Percentiles rank a stretch among this genome's conserved stretches.
These are phyloP conservation scores for Phytophthora megakarya DNA, from an alignment of 352 stramenopile species.

Conservation along the genomic window DNA sequence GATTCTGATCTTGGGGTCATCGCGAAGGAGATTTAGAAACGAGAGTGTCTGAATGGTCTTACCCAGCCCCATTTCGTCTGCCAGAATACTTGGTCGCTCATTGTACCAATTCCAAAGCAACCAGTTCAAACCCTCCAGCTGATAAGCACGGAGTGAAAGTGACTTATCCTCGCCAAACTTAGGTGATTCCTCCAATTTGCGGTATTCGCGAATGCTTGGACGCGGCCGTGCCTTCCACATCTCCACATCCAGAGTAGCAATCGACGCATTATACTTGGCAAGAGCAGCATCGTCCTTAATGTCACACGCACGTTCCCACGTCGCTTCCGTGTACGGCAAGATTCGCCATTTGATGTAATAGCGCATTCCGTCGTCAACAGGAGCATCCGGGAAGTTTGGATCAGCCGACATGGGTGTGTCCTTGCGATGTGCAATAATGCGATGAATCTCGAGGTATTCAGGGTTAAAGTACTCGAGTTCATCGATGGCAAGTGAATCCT, in stretches of 20 bases:
- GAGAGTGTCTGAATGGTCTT: conserved; percentile 93
- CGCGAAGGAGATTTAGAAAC: conserved; percentile 95
- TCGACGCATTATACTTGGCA: conserved; percentile 65
- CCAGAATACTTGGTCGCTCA: conserved; percentile 85
- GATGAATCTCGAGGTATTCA: conserved; percentile 90
- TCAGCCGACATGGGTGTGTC: conserved; percentile 62
- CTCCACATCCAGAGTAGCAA: conserved; percentile 63
- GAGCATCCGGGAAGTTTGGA: conserved; percentile 58
- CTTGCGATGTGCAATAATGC: conserved; percentile 79
- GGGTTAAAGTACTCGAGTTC: conserved; percentile 91
- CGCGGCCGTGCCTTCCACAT: conserved; percentile 63
- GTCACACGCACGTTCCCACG: conserved; percentile 88
- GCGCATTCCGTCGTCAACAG: conserved; percentile 85
- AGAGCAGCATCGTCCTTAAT: conserved; percentile 87
- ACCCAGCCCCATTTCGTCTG: conserved; percentile 93
- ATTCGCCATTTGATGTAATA: conserved; percentile 91
- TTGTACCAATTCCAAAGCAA: conserved; percentile 92
- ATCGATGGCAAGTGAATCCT: conserved; percentile 42
- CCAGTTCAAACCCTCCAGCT: conserved; percentile 91
- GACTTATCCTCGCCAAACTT: conserved; percentile 75
- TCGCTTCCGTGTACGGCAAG: conserved; percentile 85
- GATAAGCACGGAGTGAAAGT: conserved; percentile 79
- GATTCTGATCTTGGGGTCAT: conserved; percentile 89
- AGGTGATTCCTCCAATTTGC: conserved; percentile 83
- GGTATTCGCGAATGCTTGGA: conserved; percentile 81